These are phyloP conservation scores for Magnaporthiopsis incrustans DNA, from an alignment of 2,329 filamentous ascomycete genomes.

Conservation along the genomic window DNA sequence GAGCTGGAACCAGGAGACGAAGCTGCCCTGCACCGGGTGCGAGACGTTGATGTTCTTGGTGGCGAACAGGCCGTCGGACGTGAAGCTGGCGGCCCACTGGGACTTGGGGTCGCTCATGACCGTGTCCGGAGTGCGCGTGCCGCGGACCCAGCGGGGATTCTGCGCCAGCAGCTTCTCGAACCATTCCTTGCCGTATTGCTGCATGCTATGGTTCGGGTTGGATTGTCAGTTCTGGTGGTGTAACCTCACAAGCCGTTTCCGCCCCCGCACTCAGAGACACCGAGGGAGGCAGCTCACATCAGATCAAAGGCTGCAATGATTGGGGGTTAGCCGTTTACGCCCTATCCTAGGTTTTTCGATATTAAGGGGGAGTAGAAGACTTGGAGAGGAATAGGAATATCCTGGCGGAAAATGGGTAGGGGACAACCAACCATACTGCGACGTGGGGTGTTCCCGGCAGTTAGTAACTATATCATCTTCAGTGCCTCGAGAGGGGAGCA, in stretches of 20 bases:
- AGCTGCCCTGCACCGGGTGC: constrained; percentile 29
- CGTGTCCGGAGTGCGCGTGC: constrained; percentile 33
- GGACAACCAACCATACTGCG: too few species aligned
- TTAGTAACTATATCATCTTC: neutral
- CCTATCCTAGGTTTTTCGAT: too few species aligned
- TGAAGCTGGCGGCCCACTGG: constrained; percentile 25
- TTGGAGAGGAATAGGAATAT: too few species aligned
- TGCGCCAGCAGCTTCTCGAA: constrained; percentile 38
- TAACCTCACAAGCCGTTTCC: neutral
- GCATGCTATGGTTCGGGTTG: constrained; percentile 19
- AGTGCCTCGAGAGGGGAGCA: too few species aligned
- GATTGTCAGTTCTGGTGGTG: neutral
- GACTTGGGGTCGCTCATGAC: constrained; percentile 23
- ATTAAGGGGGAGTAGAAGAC: too few species aligned
- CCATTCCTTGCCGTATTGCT: constrained; percentile 35
- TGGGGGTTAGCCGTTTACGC: too few species aligned
- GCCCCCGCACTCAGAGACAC: neutral
- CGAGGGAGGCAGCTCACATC: neutral
- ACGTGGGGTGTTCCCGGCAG: constrained; percentile 15
- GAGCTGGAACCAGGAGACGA: constrained; percentile 39
- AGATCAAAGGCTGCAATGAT: too few species aligned
- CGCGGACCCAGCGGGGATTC: constrained; percentile 45
- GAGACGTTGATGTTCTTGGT: constrained; percentile 17
- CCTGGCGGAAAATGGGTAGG: too few species aligned
- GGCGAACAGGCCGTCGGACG: constrained; percentile 16